These are phyloP conservation scores for Colletotrichum tanaceti DNA, from an alignment of 2,329 filamentous ascomycete species.

Conservation along the genomic window DNA sequence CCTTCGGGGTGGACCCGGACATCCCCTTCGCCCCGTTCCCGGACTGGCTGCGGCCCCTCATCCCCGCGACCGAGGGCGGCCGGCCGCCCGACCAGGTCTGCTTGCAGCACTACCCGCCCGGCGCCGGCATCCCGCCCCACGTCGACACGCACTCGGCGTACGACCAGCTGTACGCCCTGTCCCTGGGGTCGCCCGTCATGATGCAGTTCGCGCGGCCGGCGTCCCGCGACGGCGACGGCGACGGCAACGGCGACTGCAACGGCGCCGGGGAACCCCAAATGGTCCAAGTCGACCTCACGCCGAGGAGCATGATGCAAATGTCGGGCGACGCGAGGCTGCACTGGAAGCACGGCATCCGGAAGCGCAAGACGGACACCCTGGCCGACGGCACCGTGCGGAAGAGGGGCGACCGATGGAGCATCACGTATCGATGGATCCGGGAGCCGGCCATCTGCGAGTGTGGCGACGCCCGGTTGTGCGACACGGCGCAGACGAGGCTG, in stretches of 20 bases:
- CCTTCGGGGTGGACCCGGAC: constrained; percentile 64
- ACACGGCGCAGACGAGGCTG: constrained; percentile 59
- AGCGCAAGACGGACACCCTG: constrained; percentile 63
- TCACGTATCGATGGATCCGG: constrained; percentile 66
- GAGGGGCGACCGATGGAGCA: constrained; percentile 62
- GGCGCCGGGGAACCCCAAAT: constrained; percentile 39
- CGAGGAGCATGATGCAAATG: constrained; percentile 64
- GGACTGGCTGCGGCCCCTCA: constrained; percentile 60
- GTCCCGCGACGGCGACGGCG: not conserved
- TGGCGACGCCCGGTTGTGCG: constrained; percentile 61
- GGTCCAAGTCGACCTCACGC: constrained; percentile 59
- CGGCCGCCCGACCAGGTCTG: constrained; percentile 68
- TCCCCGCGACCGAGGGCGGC: constrained; percentile 57
- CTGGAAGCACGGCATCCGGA: constrained; percentile 67
- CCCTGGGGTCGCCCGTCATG: constrained; percentile 55
- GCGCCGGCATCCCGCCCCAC: constrained; percentile 70
- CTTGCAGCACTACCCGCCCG: constrained; percentile 70
- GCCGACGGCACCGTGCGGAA: constrained; percentile 57
- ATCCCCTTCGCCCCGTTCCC: constrained; percentile 64
- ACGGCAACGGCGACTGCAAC: constrained; percentile 5
- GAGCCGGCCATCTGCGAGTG: constrained; percentile 61
- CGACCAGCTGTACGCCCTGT: constrained; percentile 59
- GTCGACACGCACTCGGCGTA: constrained; percentile 64
- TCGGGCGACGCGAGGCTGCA: constrained; percentile 61
- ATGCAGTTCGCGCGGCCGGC: constrained; percentile 56